Base-by-base conservation (phyloP, 768 basidiomycete species). In the Psilocybe azurescens region DNA sequence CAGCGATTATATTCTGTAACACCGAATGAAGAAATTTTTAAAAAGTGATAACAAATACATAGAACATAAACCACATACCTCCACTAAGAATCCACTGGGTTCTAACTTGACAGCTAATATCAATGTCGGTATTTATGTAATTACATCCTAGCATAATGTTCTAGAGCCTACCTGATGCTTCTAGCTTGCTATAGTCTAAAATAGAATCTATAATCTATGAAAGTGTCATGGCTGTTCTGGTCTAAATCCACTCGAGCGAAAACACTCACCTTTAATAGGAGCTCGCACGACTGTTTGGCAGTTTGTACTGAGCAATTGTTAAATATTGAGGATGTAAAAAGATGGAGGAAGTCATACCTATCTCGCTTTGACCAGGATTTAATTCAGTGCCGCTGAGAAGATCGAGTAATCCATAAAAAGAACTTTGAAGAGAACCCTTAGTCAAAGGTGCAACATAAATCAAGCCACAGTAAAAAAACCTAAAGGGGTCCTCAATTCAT, bases 121-220 rank as follows among this genome's bases (percentile, higher is more conserved):
- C 9, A 8, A 38, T 1, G 28, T 70, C 36, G 52, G 67, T 53
- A 13, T 55, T 36, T 36, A 11, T 24, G 33, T 58, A 36, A 44
- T 16, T 16, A 6, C 38, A 29, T 33, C 18, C 16, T 33, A 54
- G 6, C 30, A 24, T 8, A 18, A 18, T 36, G 28, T 16, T 16
- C 38, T 36, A 6, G 33, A 41, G 62, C 70, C 53, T 67, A 85
- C 88, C 88, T 52, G 88, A 90, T 18, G 89, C 90, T 70, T 92
- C 90, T 1, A 91, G 76, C 70, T 92, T 92, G 74, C 89, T 90
- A 73, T 91, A 91, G 69, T 92, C 90, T 65, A 92, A 73, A 53
- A 92, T 89, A 1, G 88, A 89, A 71, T 91, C 89, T 66, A 92
- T 91, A 70, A 91, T 91, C 88, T 90, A 57, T 33, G 30, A 36